A percentile compares a stretch with the other conserved stretches of the same genome.
These are phyloP conservation scores for Pythium chondricola DNA, from an alignment of 352 stramenopile genomes.

Conservation along the genomic window DNA sequence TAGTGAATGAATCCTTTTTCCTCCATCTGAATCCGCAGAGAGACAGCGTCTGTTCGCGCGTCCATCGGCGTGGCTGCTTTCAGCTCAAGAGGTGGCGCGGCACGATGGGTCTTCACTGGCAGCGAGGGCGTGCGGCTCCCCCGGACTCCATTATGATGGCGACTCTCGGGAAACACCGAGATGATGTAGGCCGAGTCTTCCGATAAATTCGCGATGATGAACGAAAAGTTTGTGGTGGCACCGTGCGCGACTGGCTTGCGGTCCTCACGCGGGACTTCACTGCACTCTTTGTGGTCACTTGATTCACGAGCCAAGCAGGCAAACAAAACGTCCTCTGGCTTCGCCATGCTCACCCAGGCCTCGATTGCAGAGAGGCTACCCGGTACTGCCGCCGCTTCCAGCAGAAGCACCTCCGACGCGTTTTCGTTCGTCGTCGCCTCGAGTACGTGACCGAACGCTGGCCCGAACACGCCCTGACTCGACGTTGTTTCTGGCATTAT, in stretches of 20 bases:
- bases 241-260: conserved; percentile 20
- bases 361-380: conserved; percentile 37
- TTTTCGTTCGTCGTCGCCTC: conserved; percentile 62
- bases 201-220: conserved; percentile 46
- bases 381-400: conserved; percentile 19
- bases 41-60: conserved; percentile 30
- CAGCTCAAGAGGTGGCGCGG: conserved; percentile 25
- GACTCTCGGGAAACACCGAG: conserved; percentile 51
- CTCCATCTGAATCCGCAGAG: conserved; percentile 17
- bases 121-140: conserved; percentile 20
- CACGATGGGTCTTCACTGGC: conserved; percentile 35
- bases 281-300: conserved; percentile 11
- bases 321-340: conserved; percentile 48
- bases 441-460: conserved; percentile 30
- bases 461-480: conserved; percentile 59
- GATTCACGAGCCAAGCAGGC: conserved; percentile 24
- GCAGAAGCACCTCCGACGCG: conserved; percentile 43
- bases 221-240: conserved; percentile 21
- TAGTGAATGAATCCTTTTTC: conserved; percentile 45
- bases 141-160: conserved; percentile 41
- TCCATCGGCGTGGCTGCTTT: conserved; percentile 17
- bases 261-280: conserved; percentile 25
- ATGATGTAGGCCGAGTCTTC: conserved; percentile 39
- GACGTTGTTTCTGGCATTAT: conserved; percentile 56
- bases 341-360: conserved; percentile 44